Percentiles rank a stretch among this genome's conserved stretches.
Evolutionary conservation across 73 alveolate genomes (phyloP).

Genomic region (Paramecium pentaurelia): DNA sequence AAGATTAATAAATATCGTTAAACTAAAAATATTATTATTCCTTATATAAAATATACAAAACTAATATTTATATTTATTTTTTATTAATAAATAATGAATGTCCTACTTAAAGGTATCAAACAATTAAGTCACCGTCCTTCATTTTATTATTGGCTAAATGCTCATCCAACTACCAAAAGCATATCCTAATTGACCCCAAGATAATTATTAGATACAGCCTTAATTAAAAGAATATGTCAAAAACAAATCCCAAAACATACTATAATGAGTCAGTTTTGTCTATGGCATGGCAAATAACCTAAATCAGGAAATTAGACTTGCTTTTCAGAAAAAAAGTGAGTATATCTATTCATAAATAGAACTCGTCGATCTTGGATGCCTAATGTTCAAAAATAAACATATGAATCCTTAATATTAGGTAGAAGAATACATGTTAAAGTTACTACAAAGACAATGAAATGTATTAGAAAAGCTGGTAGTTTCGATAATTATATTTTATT

Average conservation of each 20-base stretch:
- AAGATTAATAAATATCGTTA: too few species aligned
- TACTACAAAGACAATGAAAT: slow-evolving; percentile 48
- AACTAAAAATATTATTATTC: too few species aligned
- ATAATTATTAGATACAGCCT: slow-evolving; percentile 5
- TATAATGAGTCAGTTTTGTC: slow-evolving; percentile 50
- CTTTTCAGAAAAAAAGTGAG: slow-evolving; percentile 59
- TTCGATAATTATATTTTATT: slow-evolving; percentile 57
- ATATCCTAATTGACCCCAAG: background rate
- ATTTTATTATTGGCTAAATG: background rate
- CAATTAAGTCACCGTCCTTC: background rate
- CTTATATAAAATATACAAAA: background rate
- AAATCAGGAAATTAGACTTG: slow-evolving; percentile 59
- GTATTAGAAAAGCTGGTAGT: slow-evolving; percentile 50
- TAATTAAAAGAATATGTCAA: background rate
- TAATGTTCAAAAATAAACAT: slow-evolving; percentile 41
- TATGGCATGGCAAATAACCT: slow-evolving; percentile 59
- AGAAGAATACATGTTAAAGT: slow-evolving; percentile 30
- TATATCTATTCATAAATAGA: background rate
- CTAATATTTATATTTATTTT: background rate
- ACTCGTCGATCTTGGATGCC: slow-evolving; percentile 58
- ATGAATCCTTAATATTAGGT: slow-evolving; percentile 25
- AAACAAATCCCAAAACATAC: slow-evolving; percentile 49
- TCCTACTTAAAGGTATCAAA: background rate
- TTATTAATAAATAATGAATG: background rate
- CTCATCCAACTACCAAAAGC: slow-evolving; percentile 1